Base-by-base conservation (phyloP, 331 rosid genomes). In the Acacia pycnantha region DNA sequence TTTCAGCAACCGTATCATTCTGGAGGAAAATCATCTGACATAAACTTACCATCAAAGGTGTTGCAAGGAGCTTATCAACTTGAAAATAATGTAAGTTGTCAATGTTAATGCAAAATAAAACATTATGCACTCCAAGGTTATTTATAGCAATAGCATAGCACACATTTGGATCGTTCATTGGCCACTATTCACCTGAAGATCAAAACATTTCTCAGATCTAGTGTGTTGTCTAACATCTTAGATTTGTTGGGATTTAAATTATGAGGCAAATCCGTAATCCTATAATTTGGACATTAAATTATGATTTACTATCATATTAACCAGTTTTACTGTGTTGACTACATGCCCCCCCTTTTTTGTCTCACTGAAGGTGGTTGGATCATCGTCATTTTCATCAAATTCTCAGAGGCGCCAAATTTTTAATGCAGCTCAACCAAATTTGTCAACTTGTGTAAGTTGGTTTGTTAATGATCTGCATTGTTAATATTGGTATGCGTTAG, bases 1-100 rank as follows among this genome's bases (percentile, higher is more conserved):
- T 83, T 83, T 80, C 90, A 91, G 98, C 87, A 90, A 76, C 94
- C 93, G n/a, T 65, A 18, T 76, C 79, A 85, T 76, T 84, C 85
- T 78, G 73, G 53, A 70, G 88, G 77, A 69, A 85, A 82, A 62
- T 21, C 78, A 70, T 68, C 22, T 29, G 79, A 79, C 27, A 44
- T 16, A 59, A 88, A 73, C 79, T 78, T 86, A 68, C 80, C 89
- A 61, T 74, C 84, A 12, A 78, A 66, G 83, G 78, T 47, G 77
- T 75, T 64, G 48, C 87, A 41, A 78, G 82, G 78, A 66, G 74
- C 46, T 26, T 27, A 48, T 50, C 80, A 74, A 18, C 47, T 11
- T 73, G 61, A 62, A 22, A 21, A 40, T 19, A 50, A 61, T 19
- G 94, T 91, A 77, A 89, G 97, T 86, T 59, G 73, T 83, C 41